Evolutionary conservation across 1,139 yeast genomes (phyloP), one percentile per base, ranked within the genome.

Genomic region (Taiozyma sp.): DNA sequence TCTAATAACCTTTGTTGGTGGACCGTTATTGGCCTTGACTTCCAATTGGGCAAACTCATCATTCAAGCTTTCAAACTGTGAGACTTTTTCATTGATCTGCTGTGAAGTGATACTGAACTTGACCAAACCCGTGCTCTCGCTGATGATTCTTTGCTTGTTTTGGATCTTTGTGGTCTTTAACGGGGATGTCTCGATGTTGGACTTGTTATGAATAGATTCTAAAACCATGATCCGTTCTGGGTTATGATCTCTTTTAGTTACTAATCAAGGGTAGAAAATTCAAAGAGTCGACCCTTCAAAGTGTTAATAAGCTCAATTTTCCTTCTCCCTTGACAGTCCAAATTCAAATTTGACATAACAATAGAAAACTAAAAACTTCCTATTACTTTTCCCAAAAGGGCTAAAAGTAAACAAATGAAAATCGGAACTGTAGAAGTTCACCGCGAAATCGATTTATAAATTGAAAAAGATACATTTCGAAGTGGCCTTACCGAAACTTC

Each of bases 101-200:
- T 46, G 40, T 16, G 36, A 28, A 4, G 59, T 51, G 44, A 62
- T 51, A 44, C 59, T 61, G 51, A 63, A 61, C 51, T 64, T 66
- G 34, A 65, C 67, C 27, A 68, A 51, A 4, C 69, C 71, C 2
- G 70, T 63, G 4, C 67, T 62, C 39, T 67, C 66, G 47, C 69
- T 65, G 12, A 66, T 60, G 6, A 65, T 54, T 34, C 71, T 55
- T 48, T 66, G 65, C 34, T 58, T 59, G 29, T 49, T 52, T 14
- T 54, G 56, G 13, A 48, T 42, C 44, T 44, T 51, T 4, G 43
- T 30, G 8, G 51, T 44, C 28, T 46, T 48, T 13, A 39, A 13
- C 27, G 42, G 28, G 5, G 48, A 30, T 2, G 14, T 3, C 16
- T 47, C 48, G 2, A 49, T 32, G 12, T 32, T 16, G 14, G 41